Evolutionary conservation across 176 grass and related monocot species (phyloP), one percentile per base, ranked within the genome.

Genomic region (Juncus inflexus): DNA sequence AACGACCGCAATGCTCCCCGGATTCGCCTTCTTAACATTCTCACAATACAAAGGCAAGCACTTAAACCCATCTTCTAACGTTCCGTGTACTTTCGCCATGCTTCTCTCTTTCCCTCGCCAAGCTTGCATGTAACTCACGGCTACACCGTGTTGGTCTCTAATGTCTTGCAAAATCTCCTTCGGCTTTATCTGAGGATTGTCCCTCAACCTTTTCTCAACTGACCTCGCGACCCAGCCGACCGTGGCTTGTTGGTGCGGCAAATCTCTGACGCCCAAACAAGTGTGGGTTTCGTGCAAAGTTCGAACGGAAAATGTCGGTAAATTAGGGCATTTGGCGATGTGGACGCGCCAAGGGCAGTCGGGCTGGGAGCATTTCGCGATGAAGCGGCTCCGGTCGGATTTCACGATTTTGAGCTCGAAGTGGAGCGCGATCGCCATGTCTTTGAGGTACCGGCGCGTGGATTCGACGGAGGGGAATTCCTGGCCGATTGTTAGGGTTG

Each of bases 161-260:
- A 91, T 97, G 74, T 89, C 92, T 70, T 97, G 92, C 82, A 97
- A 74, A 77, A 97, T 97, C 55, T 97, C 94, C 78, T 97, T 97
- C 6, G 94, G 94, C 64, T 97, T 97, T 77, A 84, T 86, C 58
- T 84, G 94, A 1, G 94, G 94, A 50, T 97, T 97, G 64, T 89
- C 83, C 54, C 94, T 84, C 36, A 97, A 75, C 43, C 83, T 90
- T 63, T 84, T 66, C 75, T 97, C 88, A 15, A 97, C 88, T 0
- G 94, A 97, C 72, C 94, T 82, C 61, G 94, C 88, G 5, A 97
- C 94, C 94, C 88, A 97, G 9, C 89, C 89, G 69, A 97, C 88
- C 1, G 85, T 97, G 41, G 94, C 88, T 76, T 91, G 94, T 52
- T 97, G 94, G 74, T 97, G 94, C 80, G 89, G 94, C 19, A 89